Evolutionary conservation across 2,329 filamentous ascomycete species (phyloP).

Genomic region (Diaporthe nobilis): DNA sequence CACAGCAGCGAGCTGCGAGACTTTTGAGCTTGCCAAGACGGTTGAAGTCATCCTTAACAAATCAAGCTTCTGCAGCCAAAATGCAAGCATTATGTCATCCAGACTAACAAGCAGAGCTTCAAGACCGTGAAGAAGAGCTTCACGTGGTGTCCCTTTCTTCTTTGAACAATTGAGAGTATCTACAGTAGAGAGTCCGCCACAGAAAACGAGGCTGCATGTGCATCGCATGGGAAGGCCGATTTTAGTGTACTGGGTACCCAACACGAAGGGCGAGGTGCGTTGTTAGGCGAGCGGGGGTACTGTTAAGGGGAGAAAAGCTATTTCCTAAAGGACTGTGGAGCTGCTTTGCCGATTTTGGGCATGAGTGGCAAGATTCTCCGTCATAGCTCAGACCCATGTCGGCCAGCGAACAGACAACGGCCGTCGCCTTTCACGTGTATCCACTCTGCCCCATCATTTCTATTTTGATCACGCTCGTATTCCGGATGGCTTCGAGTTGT

Average conservation of each 20-base stretch:
- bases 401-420: constrained; percentile 22
- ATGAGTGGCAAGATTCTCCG: constrained; percentile 18
- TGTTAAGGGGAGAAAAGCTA: constrained; percentile 13
- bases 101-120: too few relatives aligned
- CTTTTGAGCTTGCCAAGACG: neutral
- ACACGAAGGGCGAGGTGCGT: neutral
- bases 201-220: neutral
- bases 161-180: neutral
- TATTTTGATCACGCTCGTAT: constrained; percentile 27
- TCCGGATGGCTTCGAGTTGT: neutral
- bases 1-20: neutral
- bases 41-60: neutral
- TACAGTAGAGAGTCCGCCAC: too few relatives aligned
- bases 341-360: neutral
- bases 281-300: neutral
- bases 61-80: neutral
- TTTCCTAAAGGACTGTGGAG: neutral
- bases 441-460: constrained; percentile 30
- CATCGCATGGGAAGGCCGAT: neutral
- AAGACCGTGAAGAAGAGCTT: neutral
- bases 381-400: neutral
- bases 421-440: constrained; percentile 19
- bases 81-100: neutral
- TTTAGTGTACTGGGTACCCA: neutral
- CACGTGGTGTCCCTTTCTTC: neutral